Conservation (phyloP, 1,284 basidiomycete species). For the Apiotrichum veenhuisii region DNA sequence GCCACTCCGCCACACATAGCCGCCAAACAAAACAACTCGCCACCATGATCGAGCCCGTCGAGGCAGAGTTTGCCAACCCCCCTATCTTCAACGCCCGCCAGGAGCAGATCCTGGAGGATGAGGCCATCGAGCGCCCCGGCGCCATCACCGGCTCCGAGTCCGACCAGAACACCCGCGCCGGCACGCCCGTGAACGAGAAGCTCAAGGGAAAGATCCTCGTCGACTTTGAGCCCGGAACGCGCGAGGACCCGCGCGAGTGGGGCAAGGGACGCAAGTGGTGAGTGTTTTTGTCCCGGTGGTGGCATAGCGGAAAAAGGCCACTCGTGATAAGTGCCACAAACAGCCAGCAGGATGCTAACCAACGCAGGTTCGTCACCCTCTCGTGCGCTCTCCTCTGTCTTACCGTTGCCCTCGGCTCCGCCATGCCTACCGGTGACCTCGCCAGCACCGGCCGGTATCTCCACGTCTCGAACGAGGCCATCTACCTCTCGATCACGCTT, state of each 20-base stretch:
- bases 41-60: conserved; percentile 36
- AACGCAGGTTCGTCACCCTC: conserved; percentile 30
- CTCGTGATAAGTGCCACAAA: neutral
- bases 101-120: conserved; percentile 26
- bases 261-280: conserved; percentile 35
- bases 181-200: conserved; percentile 10
- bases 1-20: neutral
- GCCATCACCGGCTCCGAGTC: conserved; percentile 3
- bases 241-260: conserved; percentile 39
- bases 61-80: conserved; percentile 37
- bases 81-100: conserved; percentile 32
- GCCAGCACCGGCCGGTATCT: conserved; percentile 42
- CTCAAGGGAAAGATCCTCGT: conserved; percentile 28
- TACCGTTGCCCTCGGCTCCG: conserved; percentile 48
- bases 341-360: conserved; percentile 1
- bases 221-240: conserved; percentile 27
- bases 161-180: neutral
- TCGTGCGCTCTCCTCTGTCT: conserved; percentile 33
- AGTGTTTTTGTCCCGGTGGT: conserved; percentile 3
- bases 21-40: neutral
- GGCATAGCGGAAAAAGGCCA: neutral
- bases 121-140: conserved; percentile 22
- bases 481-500: conserved; percentile 49
- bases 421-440: conserved; percentile 52
- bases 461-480: conserved; percentile 47